These are phyloP conservation scores for Sanguinoderma infundibulare DNA, from an alignment of 1,284 basidiomycete species.

Conservation along the genomic window DNA sequence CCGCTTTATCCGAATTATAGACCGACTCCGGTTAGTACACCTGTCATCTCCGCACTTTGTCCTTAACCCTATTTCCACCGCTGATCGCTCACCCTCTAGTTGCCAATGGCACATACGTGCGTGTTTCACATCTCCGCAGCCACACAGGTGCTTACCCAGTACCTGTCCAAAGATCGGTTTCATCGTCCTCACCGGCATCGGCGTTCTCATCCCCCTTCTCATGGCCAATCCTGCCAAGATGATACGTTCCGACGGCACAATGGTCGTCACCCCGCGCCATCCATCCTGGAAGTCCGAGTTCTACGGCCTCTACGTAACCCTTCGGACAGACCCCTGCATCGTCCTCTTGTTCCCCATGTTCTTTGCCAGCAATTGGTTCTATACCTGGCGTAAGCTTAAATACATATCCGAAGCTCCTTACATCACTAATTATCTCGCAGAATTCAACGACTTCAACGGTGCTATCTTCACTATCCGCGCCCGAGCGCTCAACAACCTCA, in stretches of 20 bases:
- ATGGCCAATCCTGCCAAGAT: slow-evolving; percentile 74
- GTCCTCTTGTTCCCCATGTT: slow-evolving; percentile 51
- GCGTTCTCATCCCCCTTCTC: slow-evolving; percentile 62
- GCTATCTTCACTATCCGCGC: slow-evolving; percentile 71
- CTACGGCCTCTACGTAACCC: slow-evolving; percentile 52
- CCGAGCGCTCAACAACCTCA: slow-evolving; percentile 67
- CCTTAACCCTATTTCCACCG: slow-evolving; percentile 6
- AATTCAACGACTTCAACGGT: slow-evolving; percentile 71
- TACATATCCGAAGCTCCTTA: not conserved
- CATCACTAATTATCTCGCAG: slow-evolving; percentile 33
- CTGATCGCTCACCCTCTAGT: slow-evolving; percentile 38
- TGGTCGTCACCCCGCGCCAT: slow-evolving; percentile 58
- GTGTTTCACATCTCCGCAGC: slow-evolving; percentile 28
- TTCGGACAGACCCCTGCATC: slow-evolving; percentile 55
- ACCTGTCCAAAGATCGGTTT: slow-evolving; percentile 63
- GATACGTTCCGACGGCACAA: slow-evolving; percentile 76
- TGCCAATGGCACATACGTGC: slow-evolving; percentile 63
- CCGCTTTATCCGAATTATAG: slow-evolving; percentile 21
- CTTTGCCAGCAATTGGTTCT: slow-evolving; percentile 80
- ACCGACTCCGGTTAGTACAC: slow-evolving; percentile 35
- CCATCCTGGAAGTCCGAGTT: slow-evolving; percentile 73
- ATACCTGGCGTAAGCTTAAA: slow-evolving; percentile 64
- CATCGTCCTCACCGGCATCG: slow-evolving; percentile 68
- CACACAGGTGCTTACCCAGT: not conserved
- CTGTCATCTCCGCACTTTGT: slow-evolving; percentile 17